A percentile compares a stretch with the other conserved stretches of the same genome.
These are phyloP conservation scores for Cylindrotheca closterium DNA, from an alignment of 108 stramenopile genomes.

Conservation along the genomic window DNA sequence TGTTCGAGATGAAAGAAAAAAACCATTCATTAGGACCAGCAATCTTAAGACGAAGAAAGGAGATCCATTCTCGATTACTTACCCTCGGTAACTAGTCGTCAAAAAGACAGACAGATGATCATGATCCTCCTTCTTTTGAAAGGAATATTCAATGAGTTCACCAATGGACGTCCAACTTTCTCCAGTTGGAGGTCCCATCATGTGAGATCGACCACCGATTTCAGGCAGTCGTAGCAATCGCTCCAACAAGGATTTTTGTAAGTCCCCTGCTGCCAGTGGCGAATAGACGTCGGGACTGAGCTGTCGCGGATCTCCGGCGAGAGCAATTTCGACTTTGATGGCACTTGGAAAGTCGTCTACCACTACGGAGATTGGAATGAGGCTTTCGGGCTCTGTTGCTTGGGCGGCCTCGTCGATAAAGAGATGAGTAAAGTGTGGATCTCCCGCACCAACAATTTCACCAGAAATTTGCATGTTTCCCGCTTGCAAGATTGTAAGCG, in stretches of 20 bases:
- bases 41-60: neutral
- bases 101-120: conserved; percentile 48
- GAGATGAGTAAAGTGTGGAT: conserved; percentile 69
- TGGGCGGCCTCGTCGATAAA: conserved; percentile 80
- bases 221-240: conserved; percentile 60
- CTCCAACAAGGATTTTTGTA: conserved; percentile 61
- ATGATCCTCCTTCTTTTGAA: conserved; percentile 22
- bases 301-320: conserved; percentile 70
- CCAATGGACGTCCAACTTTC: conserved; percentile 33
- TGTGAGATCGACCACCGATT: conserved; percentile 50
- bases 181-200: conserved; percentile 46
- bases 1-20: neutral
- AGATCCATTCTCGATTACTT: too few relatives aligned
- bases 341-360: conserved; percentile 52
- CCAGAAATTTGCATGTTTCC: conserved; percentile 1
- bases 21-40: neutral
- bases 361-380: conserved; percentile 68
- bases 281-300: conserved; percentile 53
- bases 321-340: conserved; percentile 57
- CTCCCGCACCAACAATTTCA: conserved; percentile 16
- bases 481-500: conserved; percentile 7
- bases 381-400: conserved; percentile 74
- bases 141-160: conserved; percentile 56
- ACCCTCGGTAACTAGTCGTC: conserved; percentile 53
- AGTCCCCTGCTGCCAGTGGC: conserved; percentile 21